These are phyloP conservation scores for Pogostemon cablin DNA, from an alignment of 257 asterid genomes.

Conservation along the genomic window DNA sequence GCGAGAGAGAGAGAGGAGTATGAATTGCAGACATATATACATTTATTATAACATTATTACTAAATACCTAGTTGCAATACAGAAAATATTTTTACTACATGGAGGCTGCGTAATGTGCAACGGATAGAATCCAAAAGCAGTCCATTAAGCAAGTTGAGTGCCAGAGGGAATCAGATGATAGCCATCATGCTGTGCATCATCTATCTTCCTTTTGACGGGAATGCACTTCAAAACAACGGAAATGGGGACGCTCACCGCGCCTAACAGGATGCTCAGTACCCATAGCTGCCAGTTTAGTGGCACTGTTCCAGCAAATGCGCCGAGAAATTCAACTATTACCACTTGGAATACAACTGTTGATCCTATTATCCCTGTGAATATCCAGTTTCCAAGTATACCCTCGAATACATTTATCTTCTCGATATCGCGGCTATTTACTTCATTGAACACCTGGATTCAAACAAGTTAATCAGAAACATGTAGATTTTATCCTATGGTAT, in stretches of 20 bases:
- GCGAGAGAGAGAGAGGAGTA: neutral
- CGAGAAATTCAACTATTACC: constrained; percentile 73
- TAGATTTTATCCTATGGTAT: too few relatives aligned
- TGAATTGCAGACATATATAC: neutral
- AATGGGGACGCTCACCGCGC: constrained; percentile 59
- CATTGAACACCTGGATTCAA: constrained; percentile 70
- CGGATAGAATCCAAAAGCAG: too few relatives aligned
- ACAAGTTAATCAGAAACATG: neutral
- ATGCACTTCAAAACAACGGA: constrained; percentile 70
- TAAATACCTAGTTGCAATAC: neutral
- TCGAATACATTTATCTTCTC: constrained; percentile 72
- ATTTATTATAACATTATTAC: neutral
- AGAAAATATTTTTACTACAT: neutral
- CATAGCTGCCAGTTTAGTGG: constrained; percentile 80
- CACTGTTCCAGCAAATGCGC: constrained; percentile 79
- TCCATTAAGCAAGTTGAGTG: constrained; percentile 36
- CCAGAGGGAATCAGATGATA: constrained; percentile 57
- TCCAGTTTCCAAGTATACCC: constrained; percentile 62
- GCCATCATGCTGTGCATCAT: constrained; percentile 50
- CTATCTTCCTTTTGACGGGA: constrained; percentile 45
- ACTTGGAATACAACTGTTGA: constrained; percentile 72
- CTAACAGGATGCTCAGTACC: constrained; percentile 57
- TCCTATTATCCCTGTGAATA: constrained; percentile 57
- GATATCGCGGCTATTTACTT: constrained; percentile 87
- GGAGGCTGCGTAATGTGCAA: neutral